Conservation (phyloP, 2,329 filamentous ascomycete species). For the Sarocladiaceae sp. region DNA sequence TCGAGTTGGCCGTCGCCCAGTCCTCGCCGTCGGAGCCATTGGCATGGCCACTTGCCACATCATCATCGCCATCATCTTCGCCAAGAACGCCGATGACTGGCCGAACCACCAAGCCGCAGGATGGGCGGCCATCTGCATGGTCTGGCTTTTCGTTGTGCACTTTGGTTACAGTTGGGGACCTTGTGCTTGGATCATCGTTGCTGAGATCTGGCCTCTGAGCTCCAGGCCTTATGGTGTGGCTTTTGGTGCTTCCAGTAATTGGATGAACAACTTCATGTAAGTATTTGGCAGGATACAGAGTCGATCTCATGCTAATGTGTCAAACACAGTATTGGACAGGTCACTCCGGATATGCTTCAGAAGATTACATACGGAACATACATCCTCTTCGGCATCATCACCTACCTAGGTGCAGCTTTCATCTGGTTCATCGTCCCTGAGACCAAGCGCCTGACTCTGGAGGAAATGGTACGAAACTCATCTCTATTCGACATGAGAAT, state of each 20-base stretch:
- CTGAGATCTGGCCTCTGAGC: slow-evolving; percentile 70
- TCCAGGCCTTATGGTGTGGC: slow-evolving; percentile 68
- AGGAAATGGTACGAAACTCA: slow-evolving; percentile 53
- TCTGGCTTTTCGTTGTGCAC: slow-evolving; percentile 71
- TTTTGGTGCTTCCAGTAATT: slow-evolving; percentile 62
- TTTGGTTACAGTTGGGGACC: slow-evolving; percentile 76
- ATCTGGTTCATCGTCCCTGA: slow-evolving; percentile 63
- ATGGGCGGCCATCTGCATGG: slow-evolving; percentile 65
- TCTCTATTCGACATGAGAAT: no score
- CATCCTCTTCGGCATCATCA: slow-evolving; percentile 64
- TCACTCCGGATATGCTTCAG: slow-evolving; percentile 64
- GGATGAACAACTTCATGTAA: slow-evolving; percentile 58
- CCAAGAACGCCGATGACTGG: slow-evolving; percentile 58
- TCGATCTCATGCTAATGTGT: neutral
- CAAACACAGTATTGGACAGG: slow-evolving; percentile 51
- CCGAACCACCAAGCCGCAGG: slow-evolving; percentile 53
- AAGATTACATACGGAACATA: slow-evolving; percentile 67
- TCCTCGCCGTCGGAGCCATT: slow-evolving; percentile 59
- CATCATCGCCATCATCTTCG: slow-evolving; percentile 67
- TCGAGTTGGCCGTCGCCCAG: slow-evolving; percentile 57
- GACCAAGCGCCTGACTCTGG: slow-evolving; percentile 59
- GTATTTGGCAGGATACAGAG: no score
- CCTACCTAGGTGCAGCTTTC: slow-evolving; percentile 55
- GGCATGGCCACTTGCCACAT: slow-evolving; percentile 69
- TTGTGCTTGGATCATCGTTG: slow-evolving; percentile 69